A percentile compares a stretch with the other conserved stretches of the same genome.
Conservation (phyloP, 768 basidiomycete genomes). For the Fistulinella prunicolor region DNA sequence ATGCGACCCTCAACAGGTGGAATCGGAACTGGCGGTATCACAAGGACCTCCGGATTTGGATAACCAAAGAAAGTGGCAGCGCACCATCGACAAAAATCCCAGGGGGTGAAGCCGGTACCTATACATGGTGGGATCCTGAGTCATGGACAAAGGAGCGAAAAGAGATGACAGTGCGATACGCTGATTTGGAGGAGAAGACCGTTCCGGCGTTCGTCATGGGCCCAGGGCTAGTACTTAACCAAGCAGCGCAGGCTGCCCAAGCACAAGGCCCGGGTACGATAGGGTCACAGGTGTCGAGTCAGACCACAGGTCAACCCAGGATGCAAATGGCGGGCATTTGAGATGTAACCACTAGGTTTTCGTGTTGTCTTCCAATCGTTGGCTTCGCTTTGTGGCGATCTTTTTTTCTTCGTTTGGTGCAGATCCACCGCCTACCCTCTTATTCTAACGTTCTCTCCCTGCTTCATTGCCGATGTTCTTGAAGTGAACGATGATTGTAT, state of each 20-base stretch:
- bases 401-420: constrained; percentile 3
- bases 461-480: constrained; percentile 25
- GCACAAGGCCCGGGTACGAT: constrained; percentile 37
- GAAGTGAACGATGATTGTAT: constrained; percentile 39
- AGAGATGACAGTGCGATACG: constrained; percentile 72
- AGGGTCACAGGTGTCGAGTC: constrained; percentile 27
- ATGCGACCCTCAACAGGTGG: constrained; percentile 49
- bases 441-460: constrained; percentile 18
- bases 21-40: constrained; percentile 96
- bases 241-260: constrained; percentile 30
- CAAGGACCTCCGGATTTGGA: constrained; percentile 79
- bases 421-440: constrained; percentile 10
- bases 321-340: constrained; percentile 37
- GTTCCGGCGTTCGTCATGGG: constrained; percentile 57
- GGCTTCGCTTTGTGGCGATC: constrained; percentile 13
- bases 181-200: constrained; percentile 73
- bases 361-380: constrained; percentile 4
- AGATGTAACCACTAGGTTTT: constrained; percentile 14
- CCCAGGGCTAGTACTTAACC: constrained; percentile 43
- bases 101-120: constrained; percentile 83
- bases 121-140: constrained; percentile 88
- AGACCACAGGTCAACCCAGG: constrained; percentile 29
- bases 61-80: constrained; percentile 86
- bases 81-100: constrained; percentile 72
- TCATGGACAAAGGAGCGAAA: constrained; percentile 75